These are phyloP conservation scores for Zygoascus tannicola DNA, from an alignment of 805 yeast species.

Conservation along the genomic window DNA sequence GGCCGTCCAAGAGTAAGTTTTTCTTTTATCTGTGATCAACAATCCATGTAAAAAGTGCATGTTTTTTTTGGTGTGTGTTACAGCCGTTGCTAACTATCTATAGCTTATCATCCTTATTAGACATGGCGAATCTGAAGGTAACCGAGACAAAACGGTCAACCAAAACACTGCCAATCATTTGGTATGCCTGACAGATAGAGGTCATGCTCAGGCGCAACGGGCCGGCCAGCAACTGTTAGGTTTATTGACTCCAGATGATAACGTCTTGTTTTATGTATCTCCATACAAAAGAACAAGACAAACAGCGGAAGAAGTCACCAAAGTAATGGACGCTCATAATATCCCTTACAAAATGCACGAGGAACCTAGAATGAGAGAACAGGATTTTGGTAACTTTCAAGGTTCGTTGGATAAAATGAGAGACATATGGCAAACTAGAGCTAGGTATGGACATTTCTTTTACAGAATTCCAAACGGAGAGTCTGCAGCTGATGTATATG, in stretches of 20 bases:
- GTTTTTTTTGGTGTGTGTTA: no score
- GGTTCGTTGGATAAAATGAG: slow-evolving; percentile 63
- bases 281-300: slow-evolving; percentile 81
- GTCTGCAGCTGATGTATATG: slow-evolving; percentile 93
- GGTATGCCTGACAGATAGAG: slow-evolving; percentile 62
- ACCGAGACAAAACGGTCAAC: slow-evolving; percentile 76
- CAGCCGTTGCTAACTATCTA: slow-evolving; percentile 1
- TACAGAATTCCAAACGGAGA: slow-evolving; percentile 90
- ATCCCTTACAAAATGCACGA: slow-evolving; percentile 55
- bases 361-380: slow-evolving; percentile 89
- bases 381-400: slow-evolving; percentile 92
- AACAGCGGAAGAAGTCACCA: slow-evolving; percentile 64
- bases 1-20: background rate
- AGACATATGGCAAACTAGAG: slow-evolving; percentile 72
- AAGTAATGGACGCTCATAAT: slow-evolving; percentile 34
- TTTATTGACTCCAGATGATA: slow-evolving; percentile 40
- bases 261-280: slow-evolving; percentile 71
- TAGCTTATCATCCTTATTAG: slow-evolving; percentile 69
- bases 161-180: slow-evolving; percentile 70
- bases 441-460: slow-evolving; percentile 80
- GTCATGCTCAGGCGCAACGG: slow-evolving; percentile 39
- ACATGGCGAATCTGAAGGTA: slow-evolving; percentile 91
- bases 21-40: background rate
- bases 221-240: slow-evolving; percentile 29
- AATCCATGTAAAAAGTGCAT: no score